Base-by-base conservation (phyloP, 2,329 filamentous ascomycete species). In the Paraconiothyrium sp. region DNA sequence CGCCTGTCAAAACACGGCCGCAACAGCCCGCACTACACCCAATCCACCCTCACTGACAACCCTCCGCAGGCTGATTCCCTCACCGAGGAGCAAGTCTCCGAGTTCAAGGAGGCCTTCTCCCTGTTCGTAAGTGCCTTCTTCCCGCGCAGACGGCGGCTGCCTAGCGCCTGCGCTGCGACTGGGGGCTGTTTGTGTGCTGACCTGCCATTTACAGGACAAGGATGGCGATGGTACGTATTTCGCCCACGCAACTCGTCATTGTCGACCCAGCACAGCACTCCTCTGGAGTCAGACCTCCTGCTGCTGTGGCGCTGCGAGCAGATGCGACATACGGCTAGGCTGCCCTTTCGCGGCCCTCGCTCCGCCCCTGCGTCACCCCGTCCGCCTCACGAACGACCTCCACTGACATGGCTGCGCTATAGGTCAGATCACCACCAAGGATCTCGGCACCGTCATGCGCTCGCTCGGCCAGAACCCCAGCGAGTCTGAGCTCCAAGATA, bases 41-140 rank as follows among this genome's bases (percentile, higher is more conserved):
- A 34, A 60, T 64, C 56, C 51, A 37, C 63, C 57, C 24, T 46
- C 24, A 32, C 77, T 78, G 62, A 79, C 74, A 44, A 9, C 10
- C 51, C 58, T 30, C 37, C 54, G 61, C 81, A 98, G 94, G 94
- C 94, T 82, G 95, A 99, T 82, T 94, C 94, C 82, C 91, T 99
- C 79, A 98, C 95, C 76, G 95, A 99, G 88, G 95, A 99, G 86
- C 95, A 99, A 89, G 95, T 99, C 81, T 98, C 95, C 81, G 95
- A 99, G 86, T 99, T 98, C 88, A 99, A 98, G 92, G 95, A 99
- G 86, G 95, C 95, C 59, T 99, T 99, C 86, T 99, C 95, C 81
- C 92, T 99, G 72, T 99, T 99, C 84, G 95, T 99, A 90, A 90
- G 95, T 90, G 59, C 63, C 48, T 47, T 16, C 30, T 24, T 41